Percentiles rank a stretch among this genome's conserved stretches.
Evolutionary conservation across 352 stramenopile species (phyloP).

Genomic region (Globisporangium splendens): DNA sequence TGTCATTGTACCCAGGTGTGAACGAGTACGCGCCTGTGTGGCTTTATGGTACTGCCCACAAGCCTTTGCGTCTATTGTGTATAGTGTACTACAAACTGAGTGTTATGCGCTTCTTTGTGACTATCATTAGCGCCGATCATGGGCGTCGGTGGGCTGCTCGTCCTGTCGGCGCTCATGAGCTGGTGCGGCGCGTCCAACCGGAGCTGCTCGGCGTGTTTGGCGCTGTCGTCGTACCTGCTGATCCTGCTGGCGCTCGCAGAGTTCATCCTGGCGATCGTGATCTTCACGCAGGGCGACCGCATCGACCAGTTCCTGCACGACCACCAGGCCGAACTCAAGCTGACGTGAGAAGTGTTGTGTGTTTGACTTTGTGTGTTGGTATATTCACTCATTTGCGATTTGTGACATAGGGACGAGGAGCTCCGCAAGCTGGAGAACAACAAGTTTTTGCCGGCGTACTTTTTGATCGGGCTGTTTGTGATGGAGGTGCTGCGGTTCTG

Average conservation of each 20-base stretch:
- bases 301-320: constrained; percentile 72
- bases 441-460: constrained; percentile 73
- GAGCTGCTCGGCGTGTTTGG: constrained; percentile 43
- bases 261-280: constrained; percentile 67
- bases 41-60: constrained; percentile 49
- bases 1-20: constrained; percentile 17
- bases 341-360: constrained; percentile 32
- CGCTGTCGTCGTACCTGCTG: constrained; percentile 52
- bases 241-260: constrained; percentile 64
- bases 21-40: constrained; percentile 65
- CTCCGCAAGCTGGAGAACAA: constrained; percentile 55
- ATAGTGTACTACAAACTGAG: neutral
- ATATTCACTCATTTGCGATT: neutral
- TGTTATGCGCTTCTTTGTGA: neutral
- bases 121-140: constrained; percentile 40
- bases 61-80: neutral
- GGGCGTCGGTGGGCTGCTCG: constrained; percentile 42
- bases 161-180: constrained; percentile 57
- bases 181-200: constrained; percentile 54
- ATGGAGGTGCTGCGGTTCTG: constrained; percentile 82
- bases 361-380: neutral
- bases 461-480: constrained; percentile 54
- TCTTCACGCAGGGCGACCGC: constrained; percentile 59
- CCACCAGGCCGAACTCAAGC: constrained; percentile 60
- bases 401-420: constrained; percentile 28